Base-by-base conservation (phyloP, 257 asterid genomes). In the Paraleonurus japonicus region DNA sequence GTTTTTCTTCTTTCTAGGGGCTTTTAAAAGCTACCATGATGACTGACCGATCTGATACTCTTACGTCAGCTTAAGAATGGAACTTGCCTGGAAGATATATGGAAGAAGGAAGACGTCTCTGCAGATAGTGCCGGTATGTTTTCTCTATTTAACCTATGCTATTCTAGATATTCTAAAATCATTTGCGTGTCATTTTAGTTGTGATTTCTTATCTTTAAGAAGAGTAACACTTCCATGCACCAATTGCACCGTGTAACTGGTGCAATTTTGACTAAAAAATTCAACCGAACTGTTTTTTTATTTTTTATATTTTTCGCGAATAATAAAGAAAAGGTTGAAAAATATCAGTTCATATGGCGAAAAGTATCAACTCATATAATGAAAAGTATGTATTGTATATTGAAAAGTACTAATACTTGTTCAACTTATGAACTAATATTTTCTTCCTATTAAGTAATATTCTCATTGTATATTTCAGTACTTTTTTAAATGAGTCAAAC, bases 41-140 rank as follows among this genome's bases (percentile, higher is more conserved):
- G 19, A 47, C 37, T 68, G 67, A 37, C 71, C 73, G 53, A 65
- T 81, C 45, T 79, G 69, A 64, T 81, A 65, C 43, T 39, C 0
- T 71, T 75, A 41, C 70, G 70, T 61, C 91, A 91, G 97, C 85
- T 91, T 71, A 85, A 84, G 72, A 77, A 73, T 64, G 95, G 88
- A 69, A 67, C 79, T 59, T n/a, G 32, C 77, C 61, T 76, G 67
- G 78, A 78, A 62, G 91, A 84, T 69, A 57, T 86, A 54, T 81
- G 82, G 96, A 82, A 81, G 71, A 76, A 66, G 76, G 90, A 81
- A 72, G 84, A 79, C 12, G 63, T 4, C 74, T 68, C 39, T 37
- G 66, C 75, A 32, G 77, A 30, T 28, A 37, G 50, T 47, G 55
- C 76, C 22, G 95, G 92, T 85, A 81, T 55, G 24, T 13, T 33